phyloP scores from a whole-genome alignment of 106 monocot genomes.

The Cymbidium sinense region DNA sequence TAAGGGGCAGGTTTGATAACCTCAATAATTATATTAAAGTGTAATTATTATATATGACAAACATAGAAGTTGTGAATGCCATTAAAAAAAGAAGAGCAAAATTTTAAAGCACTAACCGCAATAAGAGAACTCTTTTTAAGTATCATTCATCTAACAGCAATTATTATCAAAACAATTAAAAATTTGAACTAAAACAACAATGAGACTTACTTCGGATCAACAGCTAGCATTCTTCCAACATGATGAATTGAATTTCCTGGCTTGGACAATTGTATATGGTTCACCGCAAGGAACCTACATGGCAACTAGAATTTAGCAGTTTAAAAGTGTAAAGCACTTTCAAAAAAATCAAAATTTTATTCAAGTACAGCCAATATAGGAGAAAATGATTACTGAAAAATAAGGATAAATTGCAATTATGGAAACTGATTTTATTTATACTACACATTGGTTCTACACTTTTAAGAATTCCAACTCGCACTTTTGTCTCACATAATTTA shows the following conservation, averaged over 20 bases:
- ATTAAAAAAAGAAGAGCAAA: neutral
- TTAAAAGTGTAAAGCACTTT: neutral
- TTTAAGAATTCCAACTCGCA: neutral
- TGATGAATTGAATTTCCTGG: constrained; percentile 63
- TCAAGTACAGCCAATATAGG: neutral
- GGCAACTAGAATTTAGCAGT: neutral
- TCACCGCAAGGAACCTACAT: constrained; percentile 71
- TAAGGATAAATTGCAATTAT: neutral
- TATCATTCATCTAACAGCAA: neutral
- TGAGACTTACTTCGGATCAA: constrained; percentile 68
- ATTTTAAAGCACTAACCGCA: neutral
- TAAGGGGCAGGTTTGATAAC: neutral
- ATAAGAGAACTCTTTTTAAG: constrained; percentile 2
- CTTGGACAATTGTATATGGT: constrained; percentile 63
- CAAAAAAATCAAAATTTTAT: neutral
- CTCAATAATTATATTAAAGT: neutral
- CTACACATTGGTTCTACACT: neutral
- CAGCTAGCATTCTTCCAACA: constrained; percentile 81
- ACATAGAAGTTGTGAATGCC: neutral
- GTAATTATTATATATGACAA: neutral
- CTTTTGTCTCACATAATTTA: neutral
- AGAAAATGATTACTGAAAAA: neutral
- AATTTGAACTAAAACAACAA: neutral
- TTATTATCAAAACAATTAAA: neutral
- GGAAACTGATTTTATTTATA: neutral